phyloP scores from a whole-genome alignment of 768 basidiomycete genomes.

The Tricholoma saponaceum region DNA sequence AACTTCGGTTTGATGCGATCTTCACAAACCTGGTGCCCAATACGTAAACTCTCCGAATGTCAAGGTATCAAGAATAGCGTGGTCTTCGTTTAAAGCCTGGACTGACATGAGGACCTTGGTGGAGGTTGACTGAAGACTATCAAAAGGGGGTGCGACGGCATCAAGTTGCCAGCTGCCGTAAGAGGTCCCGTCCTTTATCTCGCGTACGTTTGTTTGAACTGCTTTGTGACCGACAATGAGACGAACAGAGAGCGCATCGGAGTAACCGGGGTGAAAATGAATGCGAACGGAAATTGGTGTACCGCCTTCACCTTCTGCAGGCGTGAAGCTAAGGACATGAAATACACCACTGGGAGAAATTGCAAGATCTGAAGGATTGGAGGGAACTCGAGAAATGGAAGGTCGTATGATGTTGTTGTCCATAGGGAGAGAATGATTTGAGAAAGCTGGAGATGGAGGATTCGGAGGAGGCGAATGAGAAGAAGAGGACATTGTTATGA shows the following conservation, averaged over 20 bases:
- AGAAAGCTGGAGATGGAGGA: no score
- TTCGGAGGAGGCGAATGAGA: background rate
- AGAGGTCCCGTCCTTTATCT: conserved; percentile 36
- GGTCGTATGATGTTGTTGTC: background rate
- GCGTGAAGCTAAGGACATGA: conserved; percentile 61
- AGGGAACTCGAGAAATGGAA: background rate
- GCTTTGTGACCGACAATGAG: conserved; percentile 71
- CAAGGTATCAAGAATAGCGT: conserved; percentile 56
- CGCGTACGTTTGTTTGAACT: conserved; percentile 61
- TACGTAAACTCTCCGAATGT: conserved; percentile 74
- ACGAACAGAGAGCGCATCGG: conserved; percentile 59
- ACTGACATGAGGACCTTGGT: conserved; percentile 53
- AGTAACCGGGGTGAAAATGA: conserved; percentile 47
- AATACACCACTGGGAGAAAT: conserved; percentile 52
- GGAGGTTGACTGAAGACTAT: conserved; percentile 34
- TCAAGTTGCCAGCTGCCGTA: conserved; percentile 63
- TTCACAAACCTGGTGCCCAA: conserved; percentile 39
- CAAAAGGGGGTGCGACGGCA: conserved; percentile 54
- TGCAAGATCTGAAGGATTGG: conserved; percentile 21
- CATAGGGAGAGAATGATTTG: background rate
- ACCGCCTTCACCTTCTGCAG: conserved; percentile 59
- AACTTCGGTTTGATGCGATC: conserved; percentile 4
- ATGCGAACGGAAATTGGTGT: conserved; percentile 62
- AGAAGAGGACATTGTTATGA: background rate
- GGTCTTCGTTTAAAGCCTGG: conserved; percentile 55